Evolutionary conservation across 129 eudicot genomes (phyloP).

Genomic region (Tagetes patula): DNA sequence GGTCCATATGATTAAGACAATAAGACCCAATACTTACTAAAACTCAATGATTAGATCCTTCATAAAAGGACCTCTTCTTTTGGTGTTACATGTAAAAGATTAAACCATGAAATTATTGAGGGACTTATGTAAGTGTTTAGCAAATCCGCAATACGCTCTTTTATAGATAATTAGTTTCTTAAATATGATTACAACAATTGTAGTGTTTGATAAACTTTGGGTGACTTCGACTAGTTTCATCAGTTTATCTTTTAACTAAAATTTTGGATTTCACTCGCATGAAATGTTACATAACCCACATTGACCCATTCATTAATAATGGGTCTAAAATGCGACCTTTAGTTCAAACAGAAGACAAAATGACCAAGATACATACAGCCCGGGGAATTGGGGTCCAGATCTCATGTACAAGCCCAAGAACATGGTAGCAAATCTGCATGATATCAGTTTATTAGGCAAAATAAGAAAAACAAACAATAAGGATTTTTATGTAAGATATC

Average conservation of each 20-base stretch:
- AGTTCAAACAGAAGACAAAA: constrained; percentile 12
- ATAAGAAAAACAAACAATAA: not conserved
- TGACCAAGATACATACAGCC: constrained; percentile 54
- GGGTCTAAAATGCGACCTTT: constrained; percentile 6
- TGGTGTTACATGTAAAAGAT: not conserved
- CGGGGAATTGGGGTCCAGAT: constrained; percentile 95
- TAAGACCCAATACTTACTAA: not conserved
- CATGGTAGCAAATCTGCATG: constrained; percentile 56
- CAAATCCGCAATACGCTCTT: not conserved
- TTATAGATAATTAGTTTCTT: not conserved
- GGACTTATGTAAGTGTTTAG: not conserved
- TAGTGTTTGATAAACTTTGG: not conserved
- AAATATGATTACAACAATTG: not conserved
- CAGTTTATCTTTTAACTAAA: not conserved
- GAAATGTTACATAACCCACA: not conserved
- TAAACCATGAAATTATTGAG: not conserved
- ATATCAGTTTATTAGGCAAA: constrained; percentile 20
- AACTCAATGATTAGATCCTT: not conserved
- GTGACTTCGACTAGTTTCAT: not conserved
- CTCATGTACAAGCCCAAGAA: constrained; percentile 46
- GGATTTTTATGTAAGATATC: not conserved
- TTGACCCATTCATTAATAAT: constrained; percentile 6
- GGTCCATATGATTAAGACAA: not conserved
- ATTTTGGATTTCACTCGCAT: not conserved
- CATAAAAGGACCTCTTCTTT: not conserved